Evolutionary conservation across 2,329 filamentous ascomycete genomes (phyloP).

Genomic region (Nemania sp.): DNA sequence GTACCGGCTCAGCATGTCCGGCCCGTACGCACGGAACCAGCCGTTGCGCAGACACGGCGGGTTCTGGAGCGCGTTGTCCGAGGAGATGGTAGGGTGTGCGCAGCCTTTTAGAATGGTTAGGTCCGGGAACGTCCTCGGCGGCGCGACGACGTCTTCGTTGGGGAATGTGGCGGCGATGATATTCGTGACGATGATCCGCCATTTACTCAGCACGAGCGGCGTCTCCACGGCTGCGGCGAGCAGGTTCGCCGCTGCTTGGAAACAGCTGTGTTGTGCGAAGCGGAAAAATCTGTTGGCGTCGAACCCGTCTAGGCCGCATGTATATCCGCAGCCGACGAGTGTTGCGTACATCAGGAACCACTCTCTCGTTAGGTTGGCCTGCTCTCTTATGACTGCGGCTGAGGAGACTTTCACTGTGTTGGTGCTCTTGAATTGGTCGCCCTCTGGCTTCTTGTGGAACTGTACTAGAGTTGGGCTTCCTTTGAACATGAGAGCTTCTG

Average conservation of each 20-base stretch:
- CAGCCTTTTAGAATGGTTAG: constrained; percentile 28
- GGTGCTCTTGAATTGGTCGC: constrained; percentile 37
- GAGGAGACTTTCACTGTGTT: constrained; percentile 34
- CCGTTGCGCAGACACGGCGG: constrained; percentile 33
- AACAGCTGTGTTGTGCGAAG: constrained; percentile 39
- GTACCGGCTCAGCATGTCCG: constrained; percentile 35
- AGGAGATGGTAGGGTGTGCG: constrained; percentile 34
- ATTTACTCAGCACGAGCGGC: constrained; percentile 37
- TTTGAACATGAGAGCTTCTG: constrained; percentile 62
- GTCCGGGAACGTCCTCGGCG: constrained; percentile 36
- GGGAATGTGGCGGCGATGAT: constrained; percentile 37
- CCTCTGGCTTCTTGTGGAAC: constrained; percentile 39
- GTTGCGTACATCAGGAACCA: constrained; percentile 44
- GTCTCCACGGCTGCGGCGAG: constrained; percentile 32
- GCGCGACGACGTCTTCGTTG: constrained; percentile 21
- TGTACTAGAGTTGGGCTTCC: constrained; percentile 55
- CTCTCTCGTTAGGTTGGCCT: constrained; percentile 33
- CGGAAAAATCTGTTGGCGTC: constrained; percentile 34
- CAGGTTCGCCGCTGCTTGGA: constrained; percentile 38
- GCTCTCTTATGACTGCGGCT: constrained; percentile 32
- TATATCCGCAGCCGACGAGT: constrained; percentile 46
- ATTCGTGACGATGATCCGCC: constrained; percentile 38
- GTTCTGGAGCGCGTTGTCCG: constrained; percentile 33
- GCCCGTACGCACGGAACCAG: constrained; percentile 43
- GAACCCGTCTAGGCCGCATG: constrained; percentile 40